Evolutionary conservation across 208 protist genomes (phyloP), one percentile per base, ranked within the genome.

Genomic region (Balamuthia mandrillaris): DNA sequence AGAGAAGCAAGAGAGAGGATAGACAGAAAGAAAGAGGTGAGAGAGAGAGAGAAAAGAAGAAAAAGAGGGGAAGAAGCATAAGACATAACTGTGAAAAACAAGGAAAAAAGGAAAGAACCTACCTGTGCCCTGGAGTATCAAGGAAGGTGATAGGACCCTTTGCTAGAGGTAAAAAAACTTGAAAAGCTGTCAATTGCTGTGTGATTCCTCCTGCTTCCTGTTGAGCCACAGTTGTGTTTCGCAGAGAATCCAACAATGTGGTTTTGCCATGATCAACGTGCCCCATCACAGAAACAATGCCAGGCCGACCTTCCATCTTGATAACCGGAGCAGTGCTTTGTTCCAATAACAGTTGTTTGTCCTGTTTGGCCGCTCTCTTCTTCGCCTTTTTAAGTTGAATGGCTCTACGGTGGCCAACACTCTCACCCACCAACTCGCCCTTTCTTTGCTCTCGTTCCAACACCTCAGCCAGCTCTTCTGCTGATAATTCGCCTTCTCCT

Each of bases 181-280:
- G 45, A 41, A 89, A 99, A 6, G 96, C 96, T 58, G 95, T 97
- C 68, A 99, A 95, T 79, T 96, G 94, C 88, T 99, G 98, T 41
- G 98, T 99, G 86, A 99, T 99, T n/a, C 97, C 96, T 49, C 98
- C 97, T 2, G 96, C 97, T 92, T 99, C 97, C 3, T 89, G 81
- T 1, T 94, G 90, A 0, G 95, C 97, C 6, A 99, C 94, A 65
- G 95, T 95, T 1, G 96, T 95, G 35, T 95, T 93, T 7, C 98
- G 93, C 39, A 99, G 88, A 56, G 91, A 92, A 81, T 99, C 98
- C 16, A 99, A 92, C 41, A 99, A 89, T 27, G 96, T 97, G 24
- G 98, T 98, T 89, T 99, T 99, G 58, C 98, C 98, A 82, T 99
- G 97, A 86, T 99, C 97, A 39, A 99, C 98, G 87, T 99, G 98